Base-by-base conservation (phyloP, 345 rosid genomes). In the Corchorus olitorius region DNA sequence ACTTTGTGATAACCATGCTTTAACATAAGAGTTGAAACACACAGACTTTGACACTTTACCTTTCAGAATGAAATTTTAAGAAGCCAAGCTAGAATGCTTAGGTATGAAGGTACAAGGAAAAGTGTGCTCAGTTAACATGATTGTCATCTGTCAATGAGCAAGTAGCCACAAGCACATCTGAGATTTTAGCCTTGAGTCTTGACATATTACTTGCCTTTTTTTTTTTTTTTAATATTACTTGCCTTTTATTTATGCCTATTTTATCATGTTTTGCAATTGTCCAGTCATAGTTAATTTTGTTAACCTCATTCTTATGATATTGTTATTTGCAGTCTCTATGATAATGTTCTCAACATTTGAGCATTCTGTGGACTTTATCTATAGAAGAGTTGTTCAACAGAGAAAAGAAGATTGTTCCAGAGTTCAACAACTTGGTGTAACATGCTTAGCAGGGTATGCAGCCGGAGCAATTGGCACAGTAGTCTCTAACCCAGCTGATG, bases 281-380 rank as follows among this genome's bases (percentile, higher is more conserved):
- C 59, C 34, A 11, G 37, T 55, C 55, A 33, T 72, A 39, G 16
- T 70, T 16, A 62, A 41, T 22, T 34, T 58, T 16, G 15, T 50
- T 58, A n/a, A 77, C 19, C 41, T 9, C 19, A 22, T 65, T 46
- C 63, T 74, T 17, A 13, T 66, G 75, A 61, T 76, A 85, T 86
- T 70, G 75, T 90, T 22, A 45, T 79, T 74, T 22, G 76, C 92
- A 91, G 97, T 87, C 79, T 84, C 91, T 39, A 83, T 85, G 88
- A 87, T 88, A 48, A 89, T 89, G 91, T 91, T 91, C 87, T 86
- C 89, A 4, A 87, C 93, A n/a, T 89, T 91, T 78, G 93, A 91
- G 89, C 92, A 91, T 77, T 89, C 91, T 1, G 87, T 88, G 33
- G 90, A 86, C 75, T 79, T 89, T 67, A 70, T 87, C 33, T 91